Evolutionary conservation across 2,329 filamentous ascomycete genomes (phyloP), one percentile per base, ranked within the genome.

Genomic region (Pyrenochaeta sp.): DNA sequence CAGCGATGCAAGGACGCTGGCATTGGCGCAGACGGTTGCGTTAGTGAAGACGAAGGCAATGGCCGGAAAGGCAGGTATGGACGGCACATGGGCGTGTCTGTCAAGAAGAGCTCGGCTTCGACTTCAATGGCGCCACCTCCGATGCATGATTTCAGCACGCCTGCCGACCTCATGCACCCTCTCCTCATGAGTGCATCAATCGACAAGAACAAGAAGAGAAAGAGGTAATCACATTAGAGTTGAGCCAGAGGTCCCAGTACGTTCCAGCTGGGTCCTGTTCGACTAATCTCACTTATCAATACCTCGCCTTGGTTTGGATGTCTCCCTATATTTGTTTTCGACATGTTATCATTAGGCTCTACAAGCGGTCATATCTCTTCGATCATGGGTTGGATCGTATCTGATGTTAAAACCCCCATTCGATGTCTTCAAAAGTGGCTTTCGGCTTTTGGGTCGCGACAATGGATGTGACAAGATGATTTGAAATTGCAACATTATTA

Each of bases 21-120:
- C 14, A 90, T 99, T 61, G 88, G 89, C 44, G 85, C 90, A 47
- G 94, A 97, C 58, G 90, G 93, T 54, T 99, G 94, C 72, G 85
- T 99, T 72, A 96, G 92, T 72, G 94, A 99, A 73, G 94, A 99
- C 62, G 94, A 99, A 74, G 91, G 91, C 54, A 97, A 97, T 71
- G 94, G 93, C 54, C 88, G 94, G 65, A 97, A 96, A 74, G 94
- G 94, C 53, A 87, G 94, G 44, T 97, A 96, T 61, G 83, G 85
- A 47, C 78, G 85, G 44, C 81, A 87, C 67, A 85, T 87, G 84
- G 82, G 85, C 39, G 83, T 87, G 21, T 76, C 83, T 1, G 80
- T 87, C 51, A 86, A 86, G 73, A 85, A 84, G 63, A 50, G 31
- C 36, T 53, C 49, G 5, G 10, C 35, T 3, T 39, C 52, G 14